Conservation (phyloP, 2,329 filamentous ascomycete species). For the Stagonosporopsis rhizophila region DNA sequence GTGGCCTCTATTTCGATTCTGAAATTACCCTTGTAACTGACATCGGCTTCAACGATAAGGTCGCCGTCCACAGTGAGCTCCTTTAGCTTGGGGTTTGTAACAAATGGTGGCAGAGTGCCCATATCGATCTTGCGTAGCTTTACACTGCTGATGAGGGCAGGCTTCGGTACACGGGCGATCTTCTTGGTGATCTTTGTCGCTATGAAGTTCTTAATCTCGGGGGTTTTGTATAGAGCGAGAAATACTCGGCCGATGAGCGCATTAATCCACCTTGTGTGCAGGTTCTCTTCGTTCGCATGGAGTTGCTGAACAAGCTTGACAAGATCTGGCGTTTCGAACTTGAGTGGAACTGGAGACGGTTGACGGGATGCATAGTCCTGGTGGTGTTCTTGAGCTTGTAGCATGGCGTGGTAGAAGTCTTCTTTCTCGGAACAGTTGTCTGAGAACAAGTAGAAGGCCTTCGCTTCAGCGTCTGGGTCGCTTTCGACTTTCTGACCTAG, state of each 20-base stretch:
- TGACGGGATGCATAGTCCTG: conserved; percentile 58
- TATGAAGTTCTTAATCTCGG: conserved; percentile 79
- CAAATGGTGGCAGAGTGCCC: conserved; percentile 83
- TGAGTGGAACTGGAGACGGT: conserved; percentile 71
- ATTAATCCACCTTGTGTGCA: conserved; percentile 93
- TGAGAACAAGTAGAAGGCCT: conserved; percentile 92
- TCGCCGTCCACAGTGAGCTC: conserved; percentile 93
- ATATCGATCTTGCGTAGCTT: conserved; percentile 83
- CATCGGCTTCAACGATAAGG: conserved; percentile 82
- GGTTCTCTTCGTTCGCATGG: conserved; percentile 88
- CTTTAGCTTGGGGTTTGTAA: conserved; percentile 86
- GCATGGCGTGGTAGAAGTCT: conserved; percentile 94
- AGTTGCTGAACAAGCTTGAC: conserved; percentile 88
- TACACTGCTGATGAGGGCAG: conserved; percentile 85
- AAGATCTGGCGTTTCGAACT: conserved; percentile 84
- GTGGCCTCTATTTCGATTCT: conserved; percentile 91
- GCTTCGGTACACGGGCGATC: conserved; percentile 90
- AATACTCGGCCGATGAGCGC: conserved; percentile 89
- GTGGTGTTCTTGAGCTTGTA: conserved; percentile 80
- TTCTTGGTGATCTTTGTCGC: conserved; percentile 92
- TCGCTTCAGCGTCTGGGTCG: conserved; percentile 66
- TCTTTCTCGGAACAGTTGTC: conserved; percentile 97
- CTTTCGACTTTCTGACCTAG: conserved; percentile 70
- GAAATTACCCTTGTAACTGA: conserved; percentile 89
- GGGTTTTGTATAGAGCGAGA: conserved; percentile 83